Conservation (phyloP, 164 flowering plant genomes). For the Sedum album region DNA sequence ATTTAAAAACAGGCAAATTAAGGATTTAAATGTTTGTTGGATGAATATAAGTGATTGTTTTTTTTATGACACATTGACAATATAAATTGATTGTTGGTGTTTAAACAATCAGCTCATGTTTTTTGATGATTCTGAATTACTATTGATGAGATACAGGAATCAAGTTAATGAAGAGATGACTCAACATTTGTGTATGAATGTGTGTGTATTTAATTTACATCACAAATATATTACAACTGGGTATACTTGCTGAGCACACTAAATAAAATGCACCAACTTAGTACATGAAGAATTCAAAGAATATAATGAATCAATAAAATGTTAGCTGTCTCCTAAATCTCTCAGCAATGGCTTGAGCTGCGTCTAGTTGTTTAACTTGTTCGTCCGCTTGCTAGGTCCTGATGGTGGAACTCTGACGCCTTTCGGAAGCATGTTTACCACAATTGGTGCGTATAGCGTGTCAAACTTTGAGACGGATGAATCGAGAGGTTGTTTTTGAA, state of each 20-base stretch:
- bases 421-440: constrained; percentile 29
- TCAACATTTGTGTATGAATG: background rate
- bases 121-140: too few species aligned
- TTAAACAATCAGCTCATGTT: too few species aligned
- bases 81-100: too few species aligned
- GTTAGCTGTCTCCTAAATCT: constrained; percentile 1
- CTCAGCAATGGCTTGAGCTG: background rate
- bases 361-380: constrained; percentile 17
- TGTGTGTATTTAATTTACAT: background rate
- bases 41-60: too few species aligned
- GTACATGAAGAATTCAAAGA: background rate
- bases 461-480: background rate
- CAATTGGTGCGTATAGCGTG: background rate
- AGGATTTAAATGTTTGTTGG: too few species aligned
- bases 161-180: background rate
- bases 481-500: background rate
- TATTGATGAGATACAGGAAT: background rate
- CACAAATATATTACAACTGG: background rate
- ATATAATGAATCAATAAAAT: background rate
- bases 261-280: background rate
- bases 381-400: constrained; percentile 35
- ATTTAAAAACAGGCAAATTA: too few species aligned
- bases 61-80: too few species aligned
- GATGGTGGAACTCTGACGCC: constrained; percentile 26
- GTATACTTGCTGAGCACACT: background rate